Base-by-base conservation (phyloP, 345 rosid genomes). In the Eucalyptus cloeziana region DNA sequence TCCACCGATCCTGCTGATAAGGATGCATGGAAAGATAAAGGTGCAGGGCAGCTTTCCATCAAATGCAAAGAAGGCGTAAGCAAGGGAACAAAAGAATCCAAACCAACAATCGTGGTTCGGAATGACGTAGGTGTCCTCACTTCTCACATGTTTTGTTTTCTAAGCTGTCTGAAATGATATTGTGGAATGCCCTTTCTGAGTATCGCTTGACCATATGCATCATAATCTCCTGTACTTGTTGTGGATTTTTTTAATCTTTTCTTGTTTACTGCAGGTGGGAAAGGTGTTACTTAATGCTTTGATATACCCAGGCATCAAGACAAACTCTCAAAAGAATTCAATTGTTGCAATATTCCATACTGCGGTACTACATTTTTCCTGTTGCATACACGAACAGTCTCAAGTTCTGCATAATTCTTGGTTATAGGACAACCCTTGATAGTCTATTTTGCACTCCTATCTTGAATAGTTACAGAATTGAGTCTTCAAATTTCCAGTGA, bases 11-110 rank as follows among this genome's bases (percentile, higher is more conserved):
- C 95, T 54, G 90, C 92, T n/a, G 99, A 95, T 90, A 95, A 94
- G 94, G 96, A 95, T 88, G 51, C 97, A 11, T 98, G 99, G 99
- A 98, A 96, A 92, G 99, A 98, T 90, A 96, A 93, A 94, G 99
- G 99, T 90, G 91, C 96, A 21, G 99, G 99, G 76, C 95, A 93
- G 91, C 99, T 98, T 90, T 92, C 90, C 86, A 97, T 98, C 89
- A 98, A 95, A 94, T 96, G 98, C 93, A 93, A 92, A 92, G 99
- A 95, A 91, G 99, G 98, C 54, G 89, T 92, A 69, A 92, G 92
- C 94, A 97, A 95, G 95, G 99, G 97, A 50, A 92, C 97, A 88
- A 95, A 94, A 92, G 99, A 96, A 91, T 97, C 99, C 37, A 96
- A 95, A 89, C 98, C 99, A 90, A 97, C 94, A 25, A 91, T 98